phyloP scores from a whole-genome alignment of 73 alveolate genomes.

The Tetrahymena thermophila region DNA sequence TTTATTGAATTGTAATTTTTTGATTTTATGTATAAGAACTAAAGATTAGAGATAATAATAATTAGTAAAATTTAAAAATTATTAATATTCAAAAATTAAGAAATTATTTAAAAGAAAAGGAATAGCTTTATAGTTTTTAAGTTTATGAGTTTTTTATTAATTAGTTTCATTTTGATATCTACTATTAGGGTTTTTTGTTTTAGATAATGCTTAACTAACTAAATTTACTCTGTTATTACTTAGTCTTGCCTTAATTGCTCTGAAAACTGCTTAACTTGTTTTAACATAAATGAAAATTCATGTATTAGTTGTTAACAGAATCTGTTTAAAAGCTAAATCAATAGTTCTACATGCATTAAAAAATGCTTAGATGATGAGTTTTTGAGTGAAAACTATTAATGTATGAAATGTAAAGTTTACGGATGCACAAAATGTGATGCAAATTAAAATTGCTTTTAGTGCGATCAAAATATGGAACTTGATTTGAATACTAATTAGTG shows the following conservation, averaged over 20 bases:
- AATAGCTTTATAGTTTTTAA: no score
- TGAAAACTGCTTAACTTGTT: background rate
- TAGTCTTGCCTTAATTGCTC: background rate
- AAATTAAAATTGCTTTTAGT: background rate
- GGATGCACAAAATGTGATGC: background rate
- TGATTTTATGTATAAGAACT: no score
- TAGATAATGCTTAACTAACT: background rate
- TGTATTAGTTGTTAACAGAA: background rate
- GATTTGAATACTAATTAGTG: background rate
- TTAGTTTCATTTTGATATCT: no score
- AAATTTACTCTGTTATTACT: background rate
- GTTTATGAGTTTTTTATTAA: no score
- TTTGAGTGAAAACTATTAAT: no score
- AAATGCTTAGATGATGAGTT: background rate
- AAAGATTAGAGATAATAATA: no score
- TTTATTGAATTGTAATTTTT: no score
- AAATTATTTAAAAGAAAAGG: no score
- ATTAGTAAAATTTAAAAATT: no score
- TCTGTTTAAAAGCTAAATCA: background rate
- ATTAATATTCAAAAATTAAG: no score
- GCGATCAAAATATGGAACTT: background rate
- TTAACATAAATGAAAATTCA: background rate
- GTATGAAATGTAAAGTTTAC: background rate
- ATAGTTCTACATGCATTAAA: background rate
- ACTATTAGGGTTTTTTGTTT: no score